Conservation (phyloP, 2,329 filamentous ascomycete genomes). For the Kalaharituber pfeilii region DNA sequence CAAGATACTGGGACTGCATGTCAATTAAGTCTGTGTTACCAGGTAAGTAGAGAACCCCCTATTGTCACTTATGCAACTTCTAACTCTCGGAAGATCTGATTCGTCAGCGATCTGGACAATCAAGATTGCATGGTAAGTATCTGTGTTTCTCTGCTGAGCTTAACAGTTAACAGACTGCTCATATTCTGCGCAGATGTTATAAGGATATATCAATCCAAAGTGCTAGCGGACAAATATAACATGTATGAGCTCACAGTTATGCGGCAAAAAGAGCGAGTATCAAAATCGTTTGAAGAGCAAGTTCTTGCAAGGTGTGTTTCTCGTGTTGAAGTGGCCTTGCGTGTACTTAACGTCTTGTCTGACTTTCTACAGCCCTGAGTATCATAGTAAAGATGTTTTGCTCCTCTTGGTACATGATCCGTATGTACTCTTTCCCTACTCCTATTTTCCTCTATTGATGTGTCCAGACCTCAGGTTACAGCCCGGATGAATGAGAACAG, state of each 20-base stretch:
- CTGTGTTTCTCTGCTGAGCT: constrained; percentile 6
- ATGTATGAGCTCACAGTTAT: constrained; percentile 73
- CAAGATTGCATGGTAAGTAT: neutral
- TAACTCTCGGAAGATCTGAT: neutral
- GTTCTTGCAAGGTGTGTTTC: constrained; percentile 52
- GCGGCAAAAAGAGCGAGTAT: constrained; percentile 41
- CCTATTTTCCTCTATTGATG: constrained; percentile 7
- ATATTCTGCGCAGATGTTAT: constrained; percentile 44
- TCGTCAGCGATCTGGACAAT: neutral
- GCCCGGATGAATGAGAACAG: neutral
- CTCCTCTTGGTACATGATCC: constrained; percentile 84
- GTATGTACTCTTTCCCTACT: constrained; percentile 32
- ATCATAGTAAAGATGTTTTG: constrained; percentile 48
- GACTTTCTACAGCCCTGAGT: constrained; percentile 31
- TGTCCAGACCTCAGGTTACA: neutral
- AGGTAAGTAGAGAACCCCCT: neutral
- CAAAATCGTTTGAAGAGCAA: constrained; percentile 68
- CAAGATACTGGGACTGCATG: constrained; percentile 73
- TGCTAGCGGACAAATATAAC: constrained; percentile 51
- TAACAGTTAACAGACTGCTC: constrained; percentile 8
- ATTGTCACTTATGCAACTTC: neutral
- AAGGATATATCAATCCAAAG: constrained; percentile 54
- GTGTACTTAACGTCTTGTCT: constrained; percentile 3
- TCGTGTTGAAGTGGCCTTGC: neutral
- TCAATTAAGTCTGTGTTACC: constrained; percentile 21